Evolutionary conservation across 257 asterid genomes (phyloP).

Genomic region (Nicotiana tomentosiformis): DNA sequence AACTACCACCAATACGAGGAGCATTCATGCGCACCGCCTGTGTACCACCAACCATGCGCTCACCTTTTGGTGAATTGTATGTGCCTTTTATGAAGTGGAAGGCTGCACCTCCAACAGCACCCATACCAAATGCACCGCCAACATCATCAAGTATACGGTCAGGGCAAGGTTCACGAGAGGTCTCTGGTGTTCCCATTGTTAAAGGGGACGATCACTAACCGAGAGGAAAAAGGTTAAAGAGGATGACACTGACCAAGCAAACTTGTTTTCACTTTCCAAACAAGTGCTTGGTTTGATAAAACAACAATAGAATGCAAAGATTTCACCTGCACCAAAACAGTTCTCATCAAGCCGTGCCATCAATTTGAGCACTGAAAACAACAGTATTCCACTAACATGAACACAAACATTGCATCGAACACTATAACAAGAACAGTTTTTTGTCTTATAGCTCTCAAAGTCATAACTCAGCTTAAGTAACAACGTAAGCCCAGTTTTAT

Average conservation of each 20-base stretch:
- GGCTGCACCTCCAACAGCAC: slow-evolving; percentile 82
- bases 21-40: slow-evolving; percentile 97
- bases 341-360: background rate
- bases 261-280: background rate
- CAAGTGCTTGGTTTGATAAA: background rate
- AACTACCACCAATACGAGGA: slow-evolving; percentile 92
- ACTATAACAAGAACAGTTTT: background rate
- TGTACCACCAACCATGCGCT: slow-evolving; percentile 67
- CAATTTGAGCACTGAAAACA: background rate
- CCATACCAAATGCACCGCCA: slow-evolving; percentile 90
- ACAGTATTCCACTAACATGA: background rate
- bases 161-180: slow-evolving; percentile 90
- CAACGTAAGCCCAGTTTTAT: background rate
- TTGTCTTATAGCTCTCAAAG: background rate
- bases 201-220: background rate
- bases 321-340: background rate
- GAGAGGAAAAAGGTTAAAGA: background rate
- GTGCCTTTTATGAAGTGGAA: slow-evolving; percentile 81
- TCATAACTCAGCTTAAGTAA: background rate
- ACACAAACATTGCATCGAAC: background rate
- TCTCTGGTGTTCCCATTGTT: slow-evolving; percentile 79
- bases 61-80: slow-evolving; percentile 79
- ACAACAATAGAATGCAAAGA: background rate
- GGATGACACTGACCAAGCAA: background rate
- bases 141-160: slow-evolving; percentile 87